phyloP scores from a whole-genome alignment of 108 stramenopile genomes.

The Pseudonitzschia multistriata region DNA sequence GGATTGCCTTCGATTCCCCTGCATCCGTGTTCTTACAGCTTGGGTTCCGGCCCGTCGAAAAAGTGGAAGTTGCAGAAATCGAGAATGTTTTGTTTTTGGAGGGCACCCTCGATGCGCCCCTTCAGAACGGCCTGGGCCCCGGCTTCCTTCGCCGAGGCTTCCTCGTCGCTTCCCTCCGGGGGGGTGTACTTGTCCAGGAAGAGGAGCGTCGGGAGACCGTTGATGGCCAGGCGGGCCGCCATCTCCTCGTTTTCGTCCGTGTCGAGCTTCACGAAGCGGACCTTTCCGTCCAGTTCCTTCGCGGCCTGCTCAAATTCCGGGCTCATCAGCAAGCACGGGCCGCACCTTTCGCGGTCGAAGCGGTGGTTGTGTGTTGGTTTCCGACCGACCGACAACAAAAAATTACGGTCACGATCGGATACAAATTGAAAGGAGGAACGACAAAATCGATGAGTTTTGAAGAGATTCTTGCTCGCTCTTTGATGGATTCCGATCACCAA shows the following conservation, averaged over 20 bases:
- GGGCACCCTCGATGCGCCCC: constrained; percentile 78
- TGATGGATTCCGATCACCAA: too few species aligned
- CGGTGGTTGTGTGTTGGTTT: too few species aligned
- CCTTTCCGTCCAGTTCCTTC: constrained; percentile 58
- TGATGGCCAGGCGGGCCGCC: constrained; percentile 74
- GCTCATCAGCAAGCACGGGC: constrained; percentile 76
- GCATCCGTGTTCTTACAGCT: too few species aligned
- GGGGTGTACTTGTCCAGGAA: constrained; percentile 64
- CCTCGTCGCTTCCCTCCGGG: constrained; percentile 37
- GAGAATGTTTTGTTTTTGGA: constrained; percentile 65
- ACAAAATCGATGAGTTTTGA: too few species aligned
- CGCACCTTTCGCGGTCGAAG: constrained; percentile 42
- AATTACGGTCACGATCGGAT: too few species aligned
- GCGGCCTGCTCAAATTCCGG: constrained; percentile 88
- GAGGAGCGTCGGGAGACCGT: constrained; percentile 77
- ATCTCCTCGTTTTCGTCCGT: constrained; percentile 76
- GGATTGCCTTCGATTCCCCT: too few species aligned
- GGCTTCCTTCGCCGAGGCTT: constrained; percentile 40
- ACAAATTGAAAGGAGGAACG: too few species aligned
- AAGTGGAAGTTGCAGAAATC: constrained; percentile 73
- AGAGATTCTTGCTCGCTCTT: too few species aligned
- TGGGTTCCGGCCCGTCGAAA: constrained; percentile 71
- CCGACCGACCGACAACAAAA: too few species aligned
- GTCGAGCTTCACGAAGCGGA: constrained; percentile 82
- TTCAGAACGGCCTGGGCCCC: constrained; percentile 72